These are phyloP conservation scores for Cercospora sp. DNA, from an alignment of 2,329 filamentous ascomycete genomes.

Conservation along the genomic window DNA sequence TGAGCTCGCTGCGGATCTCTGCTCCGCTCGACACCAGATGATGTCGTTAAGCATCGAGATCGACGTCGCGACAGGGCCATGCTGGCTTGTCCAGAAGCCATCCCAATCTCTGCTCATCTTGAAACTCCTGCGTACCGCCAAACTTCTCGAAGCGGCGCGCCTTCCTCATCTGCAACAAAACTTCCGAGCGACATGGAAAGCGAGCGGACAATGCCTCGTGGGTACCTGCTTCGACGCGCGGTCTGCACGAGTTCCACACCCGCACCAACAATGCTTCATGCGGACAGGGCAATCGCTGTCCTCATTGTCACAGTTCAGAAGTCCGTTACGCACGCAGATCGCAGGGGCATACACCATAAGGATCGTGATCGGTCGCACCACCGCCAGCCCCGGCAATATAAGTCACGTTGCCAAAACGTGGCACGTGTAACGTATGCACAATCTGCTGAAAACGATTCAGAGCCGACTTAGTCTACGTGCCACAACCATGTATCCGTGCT, in stretches of 20 bases:
- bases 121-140: not conserved
- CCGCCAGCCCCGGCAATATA: slow-evolving; percentile 3
- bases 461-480: not conserved
- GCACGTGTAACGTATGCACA: slow-evolving; percentile 12
- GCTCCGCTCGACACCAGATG: slow-evolving; percentile 2
- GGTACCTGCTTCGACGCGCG: not conserved
- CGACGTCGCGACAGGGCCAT: not conserved
- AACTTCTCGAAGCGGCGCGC: not conserved
- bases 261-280: not conserved
- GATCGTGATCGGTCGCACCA: not conserved
- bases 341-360: not conserved
- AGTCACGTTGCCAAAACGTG: slow-evolving; percentile 13
- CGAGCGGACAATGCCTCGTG: not conserved
- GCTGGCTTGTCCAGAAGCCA: not conserved
- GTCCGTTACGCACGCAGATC: not conserved
- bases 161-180: slow-evolving; percentile 8
- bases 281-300: not conserved
- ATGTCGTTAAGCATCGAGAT: slow-evolving; percentile 10
- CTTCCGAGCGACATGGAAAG: not conserved
- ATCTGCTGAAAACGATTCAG: not conserved
- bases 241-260: not conserved
- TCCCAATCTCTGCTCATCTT: not conserved
- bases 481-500: slow-evolving; percentile 4
- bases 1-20: slow-evolving; percentile 2
- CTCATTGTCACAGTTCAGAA: not conserved